Conservation (phyloP, 345 rosid genomes). For the Sisymbrium altissimum region DNA sequence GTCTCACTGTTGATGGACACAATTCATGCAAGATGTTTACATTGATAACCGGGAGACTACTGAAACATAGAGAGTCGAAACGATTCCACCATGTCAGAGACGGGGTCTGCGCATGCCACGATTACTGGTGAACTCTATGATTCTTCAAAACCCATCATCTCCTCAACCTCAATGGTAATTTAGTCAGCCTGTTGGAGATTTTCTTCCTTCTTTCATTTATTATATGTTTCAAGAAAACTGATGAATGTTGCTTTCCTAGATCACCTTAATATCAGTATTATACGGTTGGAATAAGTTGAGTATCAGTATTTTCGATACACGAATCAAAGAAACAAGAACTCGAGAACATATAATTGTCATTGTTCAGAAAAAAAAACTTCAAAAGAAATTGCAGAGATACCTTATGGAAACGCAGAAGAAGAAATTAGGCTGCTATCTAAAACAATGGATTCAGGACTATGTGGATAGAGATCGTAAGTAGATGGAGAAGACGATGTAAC, state of each 20-base stretch:
- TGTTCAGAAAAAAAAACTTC: neutral
- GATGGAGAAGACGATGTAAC: neutral
- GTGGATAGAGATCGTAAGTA: neutral
- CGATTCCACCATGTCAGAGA: conserved; percentile 57
- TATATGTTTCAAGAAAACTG: no score
- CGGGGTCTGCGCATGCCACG: conserved; percentile 62
- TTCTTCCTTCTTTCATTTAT: neutral
- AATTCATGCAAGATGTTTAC: conserved; percentile 60
- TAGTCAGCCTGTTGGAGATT: neutral
- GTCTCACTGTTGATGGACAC: conserved; percentile 73
- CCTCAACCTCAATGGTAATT: neutral
- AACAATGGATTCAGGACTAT: neutral
- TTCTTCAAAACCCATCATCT: neutral
- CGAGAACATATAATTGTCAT: neutral
- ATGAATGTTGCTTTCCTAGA: no score
- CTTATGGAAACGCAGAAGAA: neutral
- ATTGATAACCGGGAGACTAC: conserved; percentile 63
- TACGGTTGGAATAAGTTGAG: neutral
- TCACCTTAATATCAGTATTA: neutral
- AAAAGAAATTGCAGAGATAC: neutral
- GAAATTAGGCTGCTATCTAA: neutral
- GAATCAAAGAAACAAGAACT: neutral
- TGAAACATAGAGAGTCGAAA: conserved; percentile 54
- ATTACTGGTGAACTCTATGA: conserved; percentile 53
- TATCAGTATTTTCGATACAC: neutral